Conservation (phyloP, 441 rosid genomes). For the Cnidoscolus chayamansa region DNA sequence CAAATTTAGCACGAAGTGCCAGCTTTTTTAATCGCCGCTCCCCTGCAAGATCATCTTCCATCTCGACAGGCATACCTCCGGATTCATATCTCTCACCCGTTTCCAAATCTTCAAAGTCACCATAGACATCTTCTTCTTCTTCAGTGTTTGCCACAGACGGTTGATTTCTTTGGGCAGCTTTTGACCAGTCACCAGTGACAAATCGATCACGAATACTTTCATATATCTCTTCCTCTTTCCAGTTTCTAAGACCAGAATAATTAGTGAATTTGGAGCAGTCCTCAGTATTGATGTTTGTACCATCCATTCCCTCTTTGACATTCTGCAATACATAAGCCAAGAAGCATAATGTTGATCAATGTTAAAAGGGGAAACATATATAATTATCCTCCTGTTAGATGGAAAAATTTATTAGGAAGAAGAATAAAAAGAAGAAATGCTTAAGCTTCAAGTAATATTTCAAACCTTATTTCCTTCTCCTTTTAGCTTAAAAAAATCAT, state of each 20-base stretch:
- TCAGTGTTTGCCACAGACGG: constrained; percentile 32
- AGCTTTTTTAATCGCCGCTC: constrained; percentile 76
- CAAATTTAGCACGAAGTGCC: constrained; percentile 69
- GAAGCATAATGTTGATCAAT: background rate
- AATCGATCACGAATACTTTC: constrained; percentile 79
- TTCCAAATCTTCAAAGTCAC: constrained; percentile 95
- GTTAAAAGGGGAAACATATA: background rate
- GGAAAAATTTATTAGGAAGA: background rate
- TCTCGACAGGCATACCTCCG: constrained; percentile 30
- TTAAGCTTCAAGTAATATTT: background rate
- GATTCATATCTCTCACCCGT: constrained; percentile 58
- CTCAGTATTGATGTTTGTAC: constrained; percentile 40
- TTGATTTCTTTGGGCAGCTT: constrained; percentile 60
- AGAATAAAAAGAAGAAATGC: too few relatives aligned
- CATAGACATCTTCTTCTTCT: constrained; percentile 53
- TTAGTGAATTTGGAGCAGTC: constrained; percentile 72
- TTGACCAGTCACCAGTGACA: constrained; percentile 88
- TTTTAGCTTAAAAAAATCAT: constrained; percentile 83
- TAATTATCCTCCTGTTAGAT: background rate
- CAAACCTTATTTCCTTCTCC: constrained; percentile 68
- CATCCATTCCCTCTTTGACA: constrained; percentile 40
- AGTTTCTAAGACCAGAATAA: constrained; percentile 46
- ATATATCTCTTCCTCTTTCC: constrained; percentile 63
- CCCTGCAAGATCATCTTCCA: constrained; percentile 45
- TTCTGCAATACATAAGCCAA: constrained; percentile 46